Evolutionary conservation across 345 rosid species (phyloP), one percentile per base, ranked within the genome.

Genomic region (Carallia brachiata): DNA sequence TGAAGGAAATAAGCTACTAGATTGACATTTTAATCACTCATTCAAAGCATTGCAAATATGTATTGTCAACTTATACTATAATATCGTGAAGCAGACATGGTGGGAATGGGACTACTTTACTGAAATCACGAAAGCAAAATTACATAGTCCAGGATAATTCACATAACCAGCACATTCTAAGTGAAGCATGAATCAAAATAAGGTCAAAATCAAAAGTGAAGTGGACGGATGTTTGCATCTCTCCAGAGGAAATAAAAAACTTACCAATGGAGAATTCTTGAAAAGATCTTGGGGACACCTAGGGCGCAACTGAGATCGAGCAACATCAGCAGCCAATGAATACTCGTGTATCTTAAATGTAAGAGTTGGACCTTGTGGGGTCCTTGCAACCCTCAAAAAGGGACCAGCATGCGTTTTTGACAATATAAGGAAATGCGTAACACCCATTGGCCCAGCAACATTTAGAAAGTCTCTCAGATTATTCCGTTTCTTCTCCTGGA

Each of bases 391-490:
- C 77, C 89, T 86, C 65, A 90, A 62, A 83, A 83, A 75, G 57
- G 96, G 84, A 12, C 88, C 82, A 65, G 89, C 71, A 1, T 83
- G 86, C 23, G 97, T 90, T 78, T 95, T 92, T 6, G 97, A 81
- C 61, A 95, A 65, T 37, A 92, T 88, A 72, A 95, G 97, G 68
- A 95, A 92, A 82, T 90, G 97, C 0, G 98, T 85, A 27, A 95
- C 97, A 77, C 97, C 98, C 99, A 95, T 92, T 28, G 97, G 98
- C 39, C 98, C 97, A 12, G 97, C 92, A 71, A 95, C 93, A 75
- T 92, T 92, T 83, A 92, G 75, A 73, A 88, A 92, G 75, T 91
- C 98, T 62, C 77, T 90, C 57, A 95, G 85, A 79, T 71, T 90
- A 78, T 90, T 89, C 75, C 97, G 77, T 71, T 83, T 95, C 84